Evolutionary conservation across 2,329 filamentous ascomycete genomes (phyloP).

Genomic region (Nigrograna mackinnonii): DNA sequence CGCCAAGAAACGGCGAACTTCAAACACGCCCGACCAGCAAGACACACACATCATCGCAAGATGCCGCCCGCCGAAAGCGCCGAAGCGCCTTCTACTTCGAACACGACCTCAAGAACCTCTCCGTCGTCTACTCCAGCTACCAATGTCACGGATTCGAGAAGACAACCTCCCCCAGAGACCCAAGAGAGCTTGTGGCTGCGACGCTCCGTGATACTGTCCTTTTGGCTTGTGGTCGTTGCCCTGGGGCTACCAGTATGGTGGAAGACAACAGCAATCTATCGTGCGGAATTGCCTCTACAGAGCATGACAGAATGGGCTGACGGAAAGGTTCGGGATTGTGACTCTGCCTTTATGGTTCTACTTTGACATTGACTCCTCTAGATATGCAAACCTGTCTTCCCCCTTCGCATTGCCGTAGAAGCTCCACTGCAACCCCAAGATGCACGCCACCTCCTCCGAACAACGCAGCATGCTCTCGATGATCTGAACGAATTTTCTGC

Average conservation of each 20-base stretch:
- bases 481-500: constrained; percentile 84
- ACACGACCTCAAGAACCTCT: constrained; percentile 7
- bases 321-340: constrained; percentile 68
- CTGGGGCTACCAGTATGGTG: constrained; percentile 95
- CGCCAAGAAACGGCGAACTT: too few species aligned
- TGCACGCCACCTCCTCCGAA: constrained; percentile 71
- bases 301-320: constrained; percentile 92
- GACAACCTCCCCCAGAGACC: constrained; percentile 75
- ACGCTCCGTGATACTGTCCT: constrained; percentile 77
- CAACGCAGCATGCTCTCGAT: constrained; percentile 86
- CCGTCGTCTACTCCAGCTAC: constrained; percentile 1
- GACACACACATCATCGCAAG: constrained; percentile 17
- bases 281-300: constrained; percentile 79
- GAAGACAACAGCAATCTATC: constrained; percentile 89
- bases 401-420: constrained; percentile 78
- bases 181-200: constrained; percentile 70
- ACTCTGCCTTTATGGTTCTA: not conserved
- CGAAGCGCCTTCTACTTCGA: constrained; percentile 21
- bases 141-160: not conserved
- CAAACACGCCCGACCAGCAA: not conserved
- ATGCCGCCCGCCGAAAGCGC: constrained; percentile 27
- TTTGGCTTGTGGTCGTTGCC: constrained; percentile 84
- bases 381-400: constrained; percentile 88
- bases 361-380: constrained; percentile 42
- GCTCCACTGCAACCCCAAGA: constrained; percentile 70